These are phyloP conservation scores for Scenedesmus sp. DNA, from an alignment of 163 green algal genomes.

Conservation along the genomic window DNA sequence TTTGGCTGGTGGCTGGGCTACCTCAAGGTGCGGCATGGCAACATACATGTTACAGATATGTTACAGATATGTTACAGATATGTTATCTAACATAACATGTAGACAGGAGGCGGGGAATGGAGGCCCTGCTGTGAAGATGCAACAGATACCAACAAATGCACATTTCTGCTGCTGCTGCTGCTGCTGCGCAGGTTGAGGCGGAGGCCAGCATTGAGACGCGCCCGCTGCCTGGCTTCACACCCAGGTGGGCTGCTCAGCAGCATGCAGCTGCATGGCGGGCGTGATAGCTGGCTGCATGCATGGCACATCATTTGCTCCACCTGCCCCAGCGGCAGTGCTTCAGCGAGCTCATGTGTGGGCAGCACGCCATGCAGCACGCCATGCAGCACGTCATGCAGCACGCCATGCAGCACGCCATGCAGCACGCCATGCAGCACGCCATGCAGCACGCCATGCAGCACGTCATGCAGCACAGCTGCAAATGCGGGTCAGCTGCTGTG, in stretches of 20 bases:
- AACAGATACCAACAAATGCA: too few species aligned
- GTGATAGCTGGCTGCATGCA: background rate
- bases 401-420: background rate
- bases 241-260: slow-evolving; percentile 59
- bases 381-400: too few species aligned
- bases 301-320: background rate
- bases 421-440: background rate
- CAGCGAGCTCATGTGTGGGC: background rate
- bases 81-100: too few species aligned
- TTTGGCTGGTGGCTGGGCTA: slow-evolving; percentile 76
- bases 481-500: background rate
- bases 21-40: slow-evolving; percentile 61
- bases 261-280: background rate
- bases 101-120: too few species aligned
- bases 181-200: slow-evolving; percentile 82
- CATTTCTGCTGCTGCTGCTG: background rate
- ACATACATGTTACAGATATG: too few species aligned
- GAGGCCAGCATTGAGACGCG: slow-evolving; percentile 81
- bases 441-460: background rate
- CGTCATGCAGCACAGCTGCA: background rate
- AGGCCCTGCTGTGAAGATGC: background rate
- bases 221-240: slow-evolving; percentile 83
- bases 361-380: background rate
- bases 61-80: too few species aligned
- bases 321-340: background rate